A percentile compares a stretch with the other conserved stretches of the same genome.
These are phyloP conservation scores for Microcera coccophila DNA, from an alignment of 2,329 filamentous ascomycete genomes.

Conservation along the genomic window DNA sequence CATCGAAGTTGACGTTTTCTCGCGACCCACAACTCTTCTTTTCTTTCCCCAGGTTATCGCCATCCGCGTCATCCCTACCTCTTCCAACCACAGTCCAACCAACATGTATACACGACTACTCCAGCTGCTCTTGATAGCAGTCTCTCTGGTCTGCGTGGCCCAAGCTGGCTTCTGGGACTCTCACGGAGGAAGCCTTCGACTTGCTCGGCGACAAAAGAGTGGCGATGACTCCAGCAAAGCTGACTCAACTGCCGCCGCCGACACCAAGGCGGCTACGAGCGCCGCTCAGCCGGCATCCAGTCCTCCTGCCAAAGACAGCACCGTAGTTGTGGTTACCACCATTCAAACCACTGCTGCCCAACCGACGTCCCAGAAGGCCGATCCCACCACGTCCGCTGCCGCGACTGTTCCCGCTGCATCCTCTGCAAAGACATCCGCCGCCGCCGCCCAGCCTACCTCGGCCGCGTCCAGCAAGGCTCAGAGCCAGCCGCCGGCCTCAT, in stretches of 20 bases:
- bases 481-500: conserved; percentile 10
- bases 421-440: conserved; percentile 7
- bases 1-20: neutral
- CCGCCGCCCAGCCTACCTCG: neutral
- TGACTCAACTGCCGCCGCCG: conserved; percentile 6
- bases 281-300: conserved; percentile 5
- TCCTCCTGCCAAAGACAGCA: conserved; percentile 5
- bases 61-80: neutral
- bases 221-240: conserved; percentile 11
- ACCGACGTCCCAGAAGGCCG: neutral
- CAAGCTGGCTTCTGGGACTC: conserved; percentile 38
- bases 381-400: conserved; percentile 1
- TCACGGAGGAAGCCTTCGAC: conserved; percentile 15
- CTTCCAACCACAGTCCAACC: neutral
- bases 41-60: neutral
- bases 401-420: conserved; percentile 9
- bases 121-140: conserved; percentile 46
- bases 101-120: conserved; percentile 48
- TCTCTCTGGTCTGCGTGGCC: conserved; percentile 44
- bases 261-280: neutral
- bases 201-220: conserved; percentile 19
- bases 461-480: conserved; percentile 5
- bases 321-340: conserved; percentile 8
- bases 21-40: neutral
- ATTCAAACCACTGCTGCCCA: conserved; percentile 4